Evolutionary conservation across 192 early-diverging fungal species (phyloP).

Genomic region (Spizellomyces sp.): DNA sequence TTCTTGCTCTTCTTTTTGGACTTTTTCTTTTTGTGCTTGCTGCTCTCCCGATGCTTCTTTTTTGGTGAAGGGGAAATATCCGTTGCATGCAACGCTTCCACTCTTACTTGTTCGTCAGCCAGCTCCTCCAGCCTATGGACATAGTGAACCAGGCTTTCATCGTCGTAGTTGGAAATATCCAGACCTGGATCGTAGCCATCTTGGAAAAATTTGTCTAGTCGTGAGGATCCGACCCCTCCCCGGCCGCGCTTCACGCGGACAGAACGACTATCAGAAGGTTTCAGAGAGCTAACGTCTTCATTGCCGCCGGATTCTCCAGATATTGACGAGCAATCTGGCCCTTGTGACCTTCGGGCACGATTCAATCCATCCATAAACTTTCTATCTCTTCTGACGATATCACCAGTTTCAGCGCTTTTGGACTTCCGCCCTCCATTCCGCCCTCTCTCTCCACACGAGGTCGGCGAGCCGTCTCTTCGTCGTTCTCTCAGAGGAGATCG

Average conservation of each 20-base stretch:
- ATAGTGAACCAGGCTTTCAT: slow-evolving; percentile 39
- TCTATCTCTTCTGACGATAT: too few relatives aligned
- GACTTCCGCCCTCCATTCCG: background rate
- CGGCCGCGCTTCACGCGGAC: slow-evolving; percentile 26
- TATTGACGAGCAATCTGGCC: background rate
- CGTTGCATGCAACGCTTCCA: background rate
- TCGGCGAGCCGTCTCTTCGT: too few relatives aligned
- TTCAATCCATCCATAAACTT: background rate
- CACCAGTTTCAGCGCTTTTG: background rate
- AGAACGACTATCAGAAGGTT: background rate
- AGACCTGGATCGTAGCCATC: slow-evolving; percentile 48
- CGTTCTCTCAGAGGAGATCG: background rate
- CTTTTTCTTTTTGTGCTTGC: slow-evolving; percentile 5
- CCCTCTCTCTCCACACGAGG: background rate
- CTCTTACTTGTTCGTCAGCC: slow-evolving; percentile 5
- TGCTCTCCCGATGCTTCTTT: background rate
- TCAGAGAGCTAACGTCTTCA: background rate
- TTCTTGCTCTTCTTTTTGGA: slow-evolving; percentile 25
- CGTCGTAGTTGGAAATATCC: slow-evolving; percentile 56
- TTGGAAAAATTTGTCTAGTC: slow-evolving; percentile 51
- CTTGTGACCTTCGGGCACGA: background rate
- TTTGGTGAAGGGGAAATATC: background rate
- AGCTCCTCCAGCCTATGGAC: slow-evolving; percentile 38
- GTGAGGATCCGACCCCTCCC: slow-evolving; percentile 34
- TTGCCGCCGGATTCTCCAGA: background rate